These are phyloP conservation scores for Anisodus tanguticus DNA, from an alignment of 257 asterid species.

Conservation along the genomic window DNA sequence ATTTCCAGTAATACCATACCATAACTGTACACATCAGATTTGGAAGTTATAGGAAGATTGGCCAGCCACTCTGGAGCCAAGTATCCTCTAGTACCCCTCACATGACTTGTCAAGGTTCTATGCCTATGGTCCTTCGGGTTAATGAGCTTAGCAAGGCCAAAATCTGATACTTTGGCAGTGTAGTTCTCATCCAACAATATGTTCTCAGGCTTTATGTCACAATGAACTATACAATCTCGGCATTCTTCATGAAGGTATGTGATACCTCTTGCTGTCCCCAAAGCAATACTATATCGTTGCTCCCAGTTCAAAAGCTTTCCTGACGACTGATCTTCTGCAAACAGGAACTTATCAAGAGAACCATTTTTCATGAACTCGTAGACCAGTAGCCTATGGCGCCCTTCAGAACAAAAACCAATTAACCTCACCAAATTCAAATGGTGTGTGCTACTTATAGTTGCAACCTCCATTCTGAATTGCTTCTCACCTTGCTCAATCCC, in stretches of 20 bases:
- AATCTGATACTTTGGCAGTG: slow-evolving; percentile 78
- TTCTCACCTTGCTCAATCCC: slow-evolving; percentile 92
- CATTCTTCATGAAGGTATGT: slow-evolving; percentile 92
- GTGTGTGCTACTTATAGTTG: slow-evolving; percentile 87
- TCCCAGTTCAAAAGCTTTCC: slow-evolving; percentile 77
- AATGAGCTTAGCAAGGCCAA: slow-evolving; percentile 82
- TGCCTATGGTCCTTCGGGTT: slow-evolving; percentile 73
- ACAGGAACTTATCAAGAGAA: slow-evolving; percentile 73
- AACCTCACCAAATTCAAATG: slow-evolving; percentile 85
- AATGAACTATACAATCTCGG: slow-evolving; percentile 86
- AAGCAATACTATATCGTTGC: slow-evolving; percentile 63
- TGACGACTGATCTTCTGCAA: slow-evolving; percentile 55
- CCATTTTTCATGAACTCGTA: slow-evolving; percentile 82
- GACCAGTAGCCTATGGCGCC: slow-evolving; percentile 70
- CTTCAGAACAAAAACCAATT: slow-evolving; percentile 89
- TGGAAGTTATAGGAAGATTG: slow-evolving; percentile 79
- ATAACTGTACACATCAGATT: slow-evolving; percentile 73
- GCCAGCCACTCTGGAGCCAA: slow-evolving; percentile 93
- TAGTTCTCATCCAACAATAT: slow-evolving; percentile 78
- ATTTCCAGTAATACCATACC: slow-evolving; percentile 87
- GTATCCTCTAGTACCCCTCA: slow-evolving; percentile 88
- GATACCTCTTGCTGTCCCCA: slow-evolving; percentile 84
- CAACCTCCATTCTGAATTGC: slow-evolving; percentile 88
- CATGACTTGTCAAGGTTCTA: slow-evolving; percentile 67
- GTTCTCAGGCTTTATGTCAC: slow-evolving; percentile 93